Conservation (phyloP, 805 yeast genomes). For the Wickerhamiella sorbophila region DNA sequence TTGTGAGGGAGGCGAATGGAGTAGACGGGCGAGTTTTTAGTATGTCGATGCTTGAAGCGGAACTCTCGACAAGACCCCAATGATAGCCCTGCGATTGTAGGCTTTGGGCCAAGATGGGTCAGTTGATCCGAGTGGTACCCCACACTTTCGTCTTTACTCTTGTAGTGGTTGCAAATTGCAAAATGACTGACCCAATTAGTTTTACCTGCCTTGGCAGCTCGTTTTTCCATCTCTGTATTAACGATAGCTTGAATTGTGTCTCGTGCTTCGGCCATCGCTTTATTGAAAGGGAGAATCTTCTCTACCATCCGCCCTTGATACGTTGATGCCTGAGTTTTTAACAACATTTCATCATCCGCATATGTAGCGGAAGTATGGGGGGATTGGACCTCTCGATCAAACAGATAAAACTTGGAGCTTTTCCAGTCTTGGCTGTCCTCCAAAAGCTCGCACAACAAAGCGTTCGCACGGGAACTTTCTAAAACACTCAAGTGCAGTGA, state of each 20-base stretch:
- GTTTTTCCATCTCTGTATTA: slow-evolving; percentile 24
- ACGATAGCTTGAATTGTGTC: slow-evolving; percentile 30
- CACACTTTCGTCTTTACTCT: slow-evolving; percentile 34
- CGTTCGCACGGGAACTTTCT: slow-evolving; percentile 36
- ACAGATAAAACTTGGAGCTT: slow-evolving; percentile 40
- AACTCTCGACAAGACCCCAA: slow-evolving; percentile 61
- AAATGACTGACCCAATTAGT: slow-evolving; percentile 37
- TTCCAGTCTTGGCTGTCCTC: slow-evolving; percentile 30
- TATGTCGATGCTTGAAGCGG: slow-evolving; percentile 31
- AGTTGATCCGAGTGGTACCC: slow-evolving; percentile 70
- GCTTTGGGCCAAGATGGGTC: slow-evolving; percentile 58
- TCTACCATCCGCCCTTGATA: slow-evolving; percentile 30
- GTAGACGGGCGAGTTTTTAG: slow-evolving; percentile 26
- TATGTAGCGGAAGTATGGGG: slow-evolving; percentile 38
- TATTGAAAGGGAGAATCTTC: slow-evolving; percentile 26
- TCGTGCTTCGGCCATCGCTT: slow-evolving; percentile 30
- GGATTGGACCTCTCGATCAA: slow-evolving; percentile 46
- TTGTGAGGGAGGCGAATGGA: slow-evolving; percentile 58
- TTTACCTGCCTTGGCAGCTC: slow-evolving; percentile 7
- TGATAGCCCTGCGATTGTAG: slow-evolving; percentile 51
- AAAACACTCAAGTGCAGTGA: slow-evolving; percentile 38
- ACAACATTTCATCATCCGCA: slow-evolving; percentile 17
- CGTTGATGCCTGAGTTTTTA: slow-evolving; percentile 13
- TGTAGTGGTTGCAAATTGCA: slow-evolving; percentile 45
- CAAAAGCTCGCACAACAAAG: slow-evolving; percentile 31